Evolutionary conservation across 768 basidiomycete species (phyloP).

Genomic region (Suillus sp.): DNA sequence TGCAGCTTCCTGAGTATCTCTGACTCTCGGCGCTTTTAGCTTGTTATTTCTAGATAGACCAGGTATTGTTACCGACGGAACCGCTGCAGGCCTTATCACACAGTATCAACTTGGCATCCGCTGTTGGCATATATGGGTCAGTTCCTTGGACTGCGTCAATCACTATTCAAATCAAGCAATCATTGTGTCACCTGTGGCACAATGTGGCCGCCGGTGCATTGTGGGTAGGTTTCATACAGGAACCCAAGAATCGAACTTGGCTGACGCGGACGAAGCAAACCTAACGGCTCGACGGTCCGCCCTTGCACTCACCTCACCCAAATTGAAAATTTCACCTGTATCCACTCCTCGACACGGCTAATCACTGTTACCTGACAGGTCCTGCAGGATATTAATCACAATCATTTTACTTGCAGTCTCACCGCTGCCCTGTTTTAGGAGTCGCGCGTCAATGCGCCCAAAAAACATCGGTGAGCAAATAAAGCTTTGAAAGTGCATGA

Average conservation of each 20-base stretch:
- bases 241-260: neutral
- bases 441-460: too few species aligned
- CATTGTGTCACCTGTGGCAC: neutral
- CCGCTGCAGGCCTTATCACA: neutral
- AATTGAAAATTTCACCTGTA: too few species aligned
- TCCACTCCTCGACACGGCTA: too few species aligned
- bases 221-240: neutral
- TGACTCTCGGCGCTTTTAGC: neutral
- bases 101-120: neutral
- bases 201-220: neutral
- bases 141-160: neutral
- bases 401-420: too few species aligned
- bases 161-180: neutral
- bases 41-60: neutral
- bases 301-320: too few species aligned
- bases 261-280: too few species aligned
- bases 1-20: neutral
- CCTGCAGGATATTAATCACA: too few species aligned
- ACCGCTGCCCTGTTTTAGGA: too few species aligned
- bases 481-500: too few species aligned
- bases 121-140: neutral
- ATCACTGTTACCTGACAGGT: too few species aligned
- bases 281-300: too few species aligned
- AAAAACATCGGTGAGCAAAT: too few species aligned
- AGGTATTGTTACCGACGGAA: neutral